Evolutionary conservation across 345 rosid species (phyloP).

Genomic region (Citrus unshiu): DNA sequence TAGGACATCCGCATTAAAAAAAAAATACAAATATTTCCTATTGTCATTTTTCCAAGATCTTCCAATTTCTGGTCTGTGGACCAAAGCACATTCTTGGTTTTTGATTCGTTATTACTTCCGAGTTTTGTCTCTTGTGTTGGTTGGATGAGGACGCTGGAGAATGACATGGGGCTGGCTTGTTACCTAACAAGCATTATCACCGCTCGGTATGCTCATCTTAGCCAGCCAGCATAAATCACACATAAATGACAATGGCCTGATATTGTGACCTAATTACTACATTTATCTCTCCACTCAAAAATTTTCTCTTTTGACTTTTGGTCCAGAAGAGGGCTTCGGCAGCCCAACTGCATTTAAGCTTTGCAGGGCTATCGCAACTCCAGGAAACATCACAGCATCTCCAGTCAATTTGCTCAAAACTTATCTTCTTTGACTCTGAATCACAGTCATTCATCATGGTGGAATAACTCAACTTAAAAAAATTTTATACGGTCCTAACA

Average conservation of each 20-base stretch:
- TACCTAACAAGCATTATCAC: constrained; percentile 17
- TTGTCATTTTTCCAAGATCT: neutral
- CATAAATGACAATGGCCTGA: neutral
- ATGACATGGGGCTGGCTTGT: constrained; percentile 15
- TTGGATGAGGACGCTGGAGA: constrained; percentile 13
- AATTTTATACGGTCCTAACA: neutral
- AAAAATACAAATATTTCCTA: too few species aligned
- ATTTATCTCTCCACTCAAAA: too few species aligned
- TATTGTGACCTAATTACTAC: too few species aligned
- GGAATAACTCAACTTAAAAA: neutral
- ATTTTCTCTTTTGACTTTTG: neutral
- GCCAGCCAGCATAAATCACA: constrained; percentile 18
- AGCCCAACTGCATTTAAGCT: neutral
- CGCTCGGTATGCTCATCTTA: neutral
- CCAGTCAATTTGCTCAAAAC: neutral
- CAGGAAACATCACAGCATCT: neutral
- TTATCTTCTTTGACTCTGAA: neutral
- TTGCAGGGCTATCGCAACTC: neutral
- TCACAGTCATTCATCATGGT: neutral
- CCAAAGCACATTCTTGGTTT: neutral
- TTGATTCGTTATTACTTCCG: constrained; percentile 19
- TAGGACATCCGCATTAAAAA: too few species aligned
- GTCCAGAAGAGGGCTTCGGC: neutral
- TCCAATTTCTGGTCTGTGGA: neutral
- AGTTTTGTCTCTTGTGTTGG: constrained; percentile 14